phyloP scores from a whole-genome alignment of 495 filamentous ascomycete species.

The Lepidopterella palustris region DNA sequence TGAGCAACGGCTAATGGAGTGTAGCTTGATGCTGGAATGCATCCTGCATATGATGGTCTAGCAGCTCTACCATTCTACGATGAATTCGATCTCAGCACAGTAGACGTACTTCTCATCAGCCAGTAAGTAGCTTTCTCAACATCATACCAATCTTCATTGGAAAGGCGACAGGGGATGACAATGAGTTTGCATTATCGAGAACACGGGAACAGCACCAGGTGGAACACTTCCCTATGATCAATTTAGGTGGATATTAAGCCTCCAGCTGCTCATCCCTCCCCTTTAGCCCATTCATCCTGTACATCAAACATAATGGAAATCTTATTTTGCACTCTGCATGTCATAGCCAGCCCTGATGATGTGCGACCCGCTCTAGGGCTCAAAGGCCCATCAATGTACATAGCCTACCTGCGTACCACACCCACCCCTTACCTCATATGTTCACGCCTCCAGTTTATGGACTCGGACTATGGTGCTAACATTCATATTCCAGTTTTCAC shows the following conservation, averaged over 20 bases:
- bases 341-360: slow-evolving; percentile 21
- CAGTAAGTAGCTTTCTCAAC: slow-evolving; percentile 61
- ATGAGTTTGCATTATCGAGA: slow-evolving; percentile 2
- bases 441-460: neutral
- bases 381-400: slow-evolving; percentile 13
- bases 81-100: slow-evolving; percentile 94
- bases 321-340: slow-evolving; percentile 19
- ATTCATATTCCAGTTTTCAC: slow-evolving; percentile 70
- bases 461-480: no score
- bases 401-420: neutral
- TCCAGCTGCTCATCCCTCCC: no score
- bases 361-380: slow-evolving; percentile 3
- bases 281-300: slow-evolving; percentile 14
- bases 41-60: slow-evolving; percentile 94
- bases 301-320: slow-evolving; percentile 31
- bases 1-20: slow-evolving; percentile 11
- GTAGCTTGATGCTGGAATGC: slow-evolving; percentile 92
- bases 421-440: neutral
- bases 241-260: no score
- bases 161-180: slow-evolving; percentile 7
- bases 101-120: slow-evolving; percentile 94
- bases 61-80: slow-evolving; percentile 94
- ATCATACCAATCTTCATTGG: slow-evolving; percentile 15
- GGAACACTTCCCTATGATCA: no score
- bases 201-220: no score